Conservation (phyloP, 1,284 basidiomycete species). For the Trichosporon sp. region DNA sequence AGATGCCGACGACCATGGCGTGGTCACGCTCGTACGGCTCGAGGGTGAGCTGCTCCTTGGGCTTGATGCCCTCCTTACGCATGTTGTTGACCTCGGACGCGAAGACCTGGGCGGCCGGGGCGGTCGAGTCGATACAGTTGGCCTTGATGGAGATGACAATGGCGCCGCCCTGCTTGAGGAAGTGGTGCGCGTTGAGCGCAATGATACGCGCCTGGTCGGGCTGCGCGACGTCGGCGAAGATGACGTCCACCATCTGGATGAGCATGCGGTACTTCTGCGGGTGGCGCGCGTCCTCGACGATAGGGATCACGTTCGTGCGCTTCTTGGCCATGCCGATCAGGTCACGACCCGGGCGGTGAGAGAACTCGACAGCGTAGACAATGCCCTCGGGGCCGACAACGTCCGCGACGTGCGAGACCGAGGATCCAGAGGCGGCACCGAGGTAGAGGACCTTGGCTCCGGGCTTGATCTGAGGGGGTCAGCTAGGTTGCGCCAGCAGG, state of each 20-base stretch:
- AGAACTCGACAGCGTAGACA: constrained; percentile 99
- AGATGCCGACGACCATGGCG: constrained; percentile 57
- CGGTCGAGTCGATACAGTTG: constrained; percentile 96
- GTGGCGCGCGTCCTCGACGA: constrained; percentile 94
- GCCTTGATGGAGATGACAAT: constrained; percentile 98
- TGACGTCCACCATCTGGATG: constrained; percentile 87
- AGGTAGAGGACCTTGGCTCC: constrained; percentile 97
- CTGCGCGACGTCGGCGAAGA: constrained; percentile 98
- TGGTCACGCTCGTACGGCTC: constrained; percentile 63
- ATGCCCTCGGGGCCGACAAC: constrained; percentile 96
- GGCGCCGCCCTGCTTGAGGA: constrained; percentile 93
- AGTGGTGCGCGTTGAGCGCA: constrained; percentile 88
- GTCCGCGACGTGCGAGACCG: constrained; percentile 97
- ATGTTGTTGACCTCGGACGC: constrained; percentile 84
- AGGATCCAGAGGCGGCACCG: constrained; percentile 91
- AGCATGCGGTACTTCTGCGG: constrained; percentile 96
- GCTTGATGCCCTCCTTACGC: constrained; percentile 80
- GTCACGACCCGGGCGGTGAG: constrained; percentile 92
- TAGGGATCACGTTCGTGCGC: constrained; percentile 98
- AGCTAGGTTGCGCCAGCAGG: not conserved
- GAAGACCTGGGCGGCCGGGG: constrained; percentile 86
- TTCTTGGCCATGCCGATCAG: constrained; percentile 99
- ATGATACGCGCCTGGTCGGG: constrained; percentile 98
- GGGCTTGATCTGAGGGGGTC: constrained; percentile 69
- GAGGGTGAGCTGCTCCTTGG: constrained; percentile 64